phyloP scores from a whole-genome alignment of 768 basidiomycete genomes.

The Termitomyces titanicus region DNA sequence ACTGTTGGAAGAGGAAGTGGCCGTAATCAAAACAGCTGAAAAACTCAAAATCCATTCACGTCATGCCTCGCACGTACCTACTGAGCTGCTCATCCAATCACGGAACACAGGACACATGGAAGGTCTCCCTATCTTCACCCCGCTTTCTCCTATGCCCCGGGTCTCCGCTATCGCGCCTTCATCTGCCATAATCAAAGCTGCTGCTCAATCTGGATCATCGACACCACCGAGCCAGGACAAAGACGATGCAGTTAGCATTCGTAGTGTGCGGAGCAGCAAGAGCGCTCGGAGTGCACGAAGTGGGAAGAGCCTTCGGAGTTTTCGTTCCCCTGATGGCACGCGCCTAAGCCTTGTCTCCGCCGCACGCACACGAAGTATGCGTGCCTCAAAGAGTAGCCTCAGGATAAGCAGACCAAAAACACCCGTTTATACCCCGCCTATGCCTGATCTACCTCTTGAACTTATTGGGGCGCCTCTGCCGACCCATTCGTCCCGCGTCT shows the following conservation, averaged over 20 bases:
- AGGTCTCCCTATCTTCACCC: conserved; percentile 12
- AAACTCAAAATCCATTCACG: conserved; percentile 34
- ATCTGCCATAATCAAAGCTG: neutral
- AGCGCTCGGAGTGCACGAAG: conserved; percentile 36
- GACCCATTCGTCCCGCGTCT: conserved; percentile 1
- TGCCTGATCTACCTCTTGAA: conserved; percentile 27
- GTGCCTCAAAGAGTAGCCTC: conserved; percentile 64
- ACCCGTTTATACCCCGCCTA: conserved; percentile 25
- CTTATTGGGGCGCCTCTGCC: conserved; percentile 1
- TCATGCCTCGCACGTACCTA: conserved; percentile 11
- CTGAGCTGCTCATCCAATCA: conserved; percentile 10
- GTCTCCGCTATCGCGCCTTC: conserved; percentile 7
- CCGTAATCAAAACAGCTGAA: conserved; percentile 46
- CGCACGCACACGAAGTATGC: conserved; percentile 60
- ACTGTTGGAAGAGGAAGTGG: conserved; percentile 16
- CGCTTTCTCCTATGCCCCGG: conserved; percentile 15
- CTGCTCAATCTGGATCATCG: neutral
- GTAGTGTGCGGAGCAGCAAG: conserved; percentile 28
- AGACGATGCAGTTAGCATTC: conserved; percentile 36
- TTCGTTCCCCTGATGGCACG: conserved; percentile 16
- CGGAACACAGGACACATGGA: conserved; percentile 12
- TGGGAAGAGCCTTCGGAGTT: conserved; percentile 28
- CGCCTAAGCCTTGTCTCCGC: conserved; percentile 49
- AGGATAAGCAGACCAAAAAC: conserved; percentile 43
- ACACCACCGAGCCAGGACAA: conserved; percentile 22